These are phyloP conservation scores for Magnolia kwangsiensis DNA, from an alignment of 164 flowering plant species.

Conservation along the genomic window DNA sequence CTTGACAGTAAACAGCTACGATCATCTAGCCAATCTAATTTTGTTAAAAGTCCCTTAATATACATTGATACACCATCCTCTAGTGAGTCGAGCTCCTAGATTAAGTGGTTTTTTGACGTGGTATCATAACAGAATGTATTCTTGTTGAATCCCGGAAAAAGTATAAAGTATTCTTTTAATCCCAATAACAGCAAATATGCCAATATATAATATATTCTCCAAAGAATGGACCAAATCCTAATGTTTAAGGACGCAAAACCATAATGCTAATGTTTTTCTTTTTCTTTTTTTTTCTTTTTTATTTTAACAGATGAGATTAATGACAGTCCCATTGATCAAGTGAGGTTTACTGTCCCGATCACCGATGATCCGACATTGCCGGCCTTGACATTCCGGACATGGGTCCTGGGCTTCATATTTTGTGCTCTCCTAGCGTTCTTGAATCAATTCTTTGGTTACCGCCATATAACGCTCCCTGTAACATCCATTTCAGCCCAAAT, in stretches of 20 bases:
- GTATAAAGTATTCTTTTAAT: too few relatives aligned
- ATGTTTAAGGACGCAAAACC: not conserved
- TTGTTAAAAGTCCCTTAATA: too few relatives aligned
- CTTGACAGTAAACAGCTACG: too few relatives aligned
- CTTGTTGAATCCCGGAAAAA: too few relatives aligned
- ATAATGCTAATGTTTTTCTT: not conserved
- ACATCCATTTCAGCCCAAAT: conserved; percentile 12
- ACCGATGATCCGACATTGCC: conserved; percentile 15
- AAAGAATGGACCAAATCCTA: too few relatives aligned
- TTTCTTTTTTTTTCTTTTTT: too few relatives aligned
- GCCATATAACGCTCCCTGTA: conserved; percentile 2
- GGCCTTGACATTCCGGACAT: conserved; percentile 16
- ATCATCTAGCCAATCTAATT: too few relatives aligned
- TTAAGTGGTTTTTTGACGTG: too few relatives aligned
- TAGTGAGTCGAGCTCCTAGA: accelerated
- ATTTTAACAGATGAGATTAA: conserved; percentile 4
- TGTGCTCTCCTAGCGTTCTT: conserved; percentile 6
- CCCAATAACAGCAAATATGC: too few relatives aligned
- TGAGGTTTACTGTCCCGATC: conserved; percentile 7
- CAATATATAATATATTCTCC: too few relatives aligned
- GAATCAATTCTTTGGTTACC: conserved; percentile 11
- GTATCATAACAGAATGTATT: too few relatives aligned
- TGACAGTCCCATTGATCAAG: conserved; percentile 16
- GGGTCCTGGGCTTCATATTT: conserved; percentile 7
- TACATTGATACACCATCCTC: too few relatives aligned